Evolutionary conservation across 2,329 filamentous ascomycete genomes (phyloP).

Genomic region (Trichoderma aggressivum): DNA sequence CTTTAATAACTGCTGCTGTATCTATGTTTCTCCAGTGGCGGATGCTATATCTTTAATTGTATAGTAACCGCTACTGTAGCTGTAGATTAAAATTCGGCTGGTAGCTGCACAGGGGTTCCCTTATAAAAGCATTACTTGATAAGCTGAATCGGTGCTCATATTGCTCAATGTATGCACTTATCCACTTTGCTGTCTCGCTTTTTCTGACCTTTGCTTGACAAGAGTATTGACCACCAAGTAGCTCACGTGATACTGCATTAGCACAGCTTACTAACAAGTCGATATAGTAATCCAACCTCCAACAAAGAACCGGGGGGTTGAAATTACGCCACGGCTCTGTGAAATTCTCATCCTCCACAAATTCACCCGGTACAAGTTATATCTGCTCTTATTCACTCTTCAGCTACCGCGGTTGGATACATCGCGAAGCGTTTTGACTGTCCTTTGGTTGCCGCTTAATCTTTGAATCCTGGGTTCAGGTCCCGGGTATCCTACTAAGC

Average conservation of each 20-base stretch:
- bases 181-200: too few species aligned
- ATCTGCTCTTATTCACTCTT: background rate
- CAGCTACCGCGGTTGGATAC: background rate
- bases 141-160: too few species aligned
- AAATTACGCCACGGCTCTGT: slow-evolving; percentile 8
- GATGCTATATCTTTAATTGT: too few species aligned
- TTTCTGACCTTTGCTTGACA: background rate
- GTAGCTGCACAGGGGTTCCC: too few species aligned
- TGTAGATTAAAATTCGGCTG: too few species aligned
- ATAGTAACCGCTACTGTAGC: too few species aligned
- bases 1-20: too few species aligned
- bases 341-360: slow-evolving; percentile 4
- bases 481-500: background rate
- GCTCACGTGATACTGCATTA: background rate
- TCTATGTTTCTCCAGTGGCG: too few species aligned
- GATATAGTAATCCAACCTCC: background rate
- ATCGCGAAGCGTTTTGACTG: background rate
- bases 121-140: too few species aligned
- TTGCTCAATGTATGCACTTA: too few species aligned
- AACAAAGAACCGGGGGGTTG: background rate
- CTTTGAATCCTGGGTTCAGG: background rate
- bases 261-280: background rate
- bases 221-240: background rate
- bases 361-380: background rate
- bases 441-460: background rate